Percentiles rank a stretch among this genome's conserved stretches.
Conservation (phyloP, 2,329 filamentous ascomycete species). For the Colletotrichum shisoi region DNA sequence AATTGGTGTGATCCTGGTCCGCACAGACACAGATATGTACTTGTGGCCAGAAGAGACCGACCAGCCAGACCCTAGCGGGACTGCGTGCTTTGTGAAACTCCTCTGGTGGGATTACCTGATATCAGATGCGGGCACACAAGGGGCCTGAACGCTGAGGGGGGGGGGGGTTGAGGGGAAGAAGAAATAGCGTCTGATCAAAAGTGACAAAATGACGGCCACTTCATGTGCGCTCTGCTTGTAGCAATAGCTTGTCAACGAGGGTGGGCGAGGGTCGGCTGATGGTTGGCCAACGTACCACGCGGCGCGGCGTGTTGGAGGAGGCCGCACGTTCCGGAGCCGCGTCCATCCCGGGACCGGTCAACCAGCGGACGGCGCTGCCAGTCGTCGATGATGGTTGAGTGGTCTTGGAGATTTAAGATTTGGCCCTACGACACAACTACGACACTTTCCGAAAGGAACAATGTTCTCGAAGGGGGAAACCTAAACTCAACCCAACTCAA, state of each 20-base stretch:
- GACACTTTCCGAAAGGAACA: constrained; percentile 2
- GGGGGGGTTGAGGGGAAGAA: constrained; percentile 4
- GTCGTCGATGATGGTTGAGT: too few relatives aligned
- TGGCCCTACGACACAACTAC: not conserved
- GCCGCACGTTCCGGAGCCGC: constrained; percentile 5
- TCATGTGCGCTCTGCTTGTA: constrained; percentile 7
- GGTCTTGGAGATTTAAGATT: not conserved
- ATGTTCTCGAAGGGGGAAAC: constrained; percentile 14
- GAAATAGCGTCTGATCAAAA: constrained; percentile 21
- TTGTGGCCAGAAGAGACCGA: not conserved
- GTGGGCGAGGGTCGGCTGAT: not conserved
- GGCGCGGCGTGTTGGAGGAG: not conserved
- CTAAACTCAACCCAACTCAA: constrained; percentile 10
- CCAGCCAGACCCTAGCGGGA: not conserved
- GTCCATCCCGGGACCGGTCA: not conserved
- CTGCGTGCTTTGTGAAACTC: constrained; percentile 23
- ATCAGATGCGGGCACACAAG: constrained; percentile 13
- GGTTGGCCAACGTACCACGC: not conserved
- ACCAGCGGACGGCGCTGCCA: not conserved
- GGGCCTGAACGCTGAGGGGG: constrained; percentile 1
- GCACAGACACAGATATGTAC: not conserved
- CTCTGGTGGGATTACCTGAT: constrained; percentile 20
- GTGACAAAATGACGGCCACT: constrained; percentile 25
- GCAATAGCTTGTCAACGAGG: too few relatives aligned
- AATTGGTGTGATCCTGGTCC: not conserved